Evolutionary conservation across 2,329 filamentous ascomycete genomes (phyloP).

Genomic region (Fusarium nygamai): DNA sequence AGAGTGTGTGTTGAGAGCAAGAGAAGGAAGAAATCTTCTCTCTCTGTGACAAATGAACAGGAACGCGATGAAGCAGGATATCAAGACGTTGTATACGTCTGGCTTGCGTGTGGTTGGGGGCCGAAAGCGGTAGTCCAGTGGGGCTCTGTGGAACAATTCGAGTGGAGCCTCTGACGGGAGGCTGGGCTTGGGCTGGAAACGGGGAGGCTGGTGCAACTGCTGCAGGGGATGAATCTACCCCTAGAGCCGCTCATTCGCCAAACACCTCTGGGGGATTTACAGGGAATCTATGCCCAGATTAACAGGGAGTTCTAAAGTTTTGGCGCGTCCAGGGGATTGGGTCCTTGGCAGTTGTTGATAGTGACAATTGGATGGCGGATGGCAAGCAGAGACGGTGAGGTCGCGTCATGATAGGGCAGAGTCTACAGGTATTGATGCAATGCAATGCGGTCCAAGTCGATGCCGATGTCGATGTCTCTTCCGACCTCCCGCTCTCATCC

Average conservation of each 20-base stretch:
- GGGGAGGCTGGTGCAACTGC: constrained; percentile 46
- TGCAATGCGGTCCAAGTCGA: background rate
- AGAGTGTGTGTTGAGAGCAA: constrained; percentile 13
- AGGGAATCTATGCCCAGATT: constrained; percentile 26
- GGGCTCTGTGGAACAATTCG: constrained; percentile 29
- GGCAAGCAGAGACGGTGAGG: constrained; percentile 1
- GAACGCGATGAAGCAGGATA: constrained; percentile 35
- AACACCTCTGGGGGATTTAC: constrained; percentile 28
- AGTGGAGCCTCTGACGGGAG: constrained; percentile 35
- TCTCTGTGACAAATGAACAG: constrained; percentile 23
- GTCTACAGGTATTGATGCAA: background rate
- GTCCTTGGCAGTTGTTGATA: constrained; percentile 27
- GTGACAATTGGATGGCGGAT: background rate
- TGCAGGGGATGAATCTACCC: constrained; percentile 38
- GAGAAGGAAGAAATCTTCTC: constrained; percentile 21
- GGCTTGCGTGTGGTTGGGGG: constrained; percentile 46
- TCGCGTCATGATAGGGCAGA: constrained; percentile 10
- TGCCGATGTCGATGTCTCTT: constrained; percentile 5
- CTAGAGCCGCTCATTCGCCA: constrained; percentile 23
- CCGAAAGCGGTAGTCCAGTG: constrained; percentile 42
- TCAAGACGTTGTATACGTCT: constrained; percentile 40
- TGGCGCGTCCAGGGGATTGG: constrained; percentile 28
- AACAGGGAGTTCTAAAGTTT: constrained; percentile 30
- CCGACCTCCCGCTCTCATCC: constrained; percentile 25
- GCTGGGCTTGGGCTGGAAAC: constrained; percentile 46